phyloP scores from a whole-genome alignment of 1,139 yeast species.

The Scheffersomyces parashehatae region DNA sequence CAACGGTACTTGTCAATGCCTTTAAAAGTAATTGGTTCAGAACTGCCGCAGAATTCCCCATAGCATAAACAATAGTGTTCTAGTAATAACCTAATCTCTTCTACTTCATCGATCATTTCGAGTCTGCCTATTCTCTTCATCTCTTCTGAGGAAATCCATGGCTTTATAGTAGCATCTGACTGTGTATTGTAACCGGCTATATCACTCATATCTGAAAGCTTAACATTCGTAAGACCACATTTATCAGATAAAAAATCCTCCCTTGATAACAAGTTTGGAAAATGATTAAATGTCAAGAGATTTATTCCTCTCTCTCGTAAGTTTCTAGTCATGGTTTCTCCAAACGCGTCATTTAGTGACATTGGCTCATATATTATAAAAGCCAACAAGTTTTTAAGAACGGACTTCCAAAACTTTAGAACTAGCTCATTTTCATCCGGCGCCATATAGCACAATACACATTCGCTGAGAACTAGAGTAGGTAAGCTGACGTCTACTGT shows the following conservation, averaged over 20 bases:
- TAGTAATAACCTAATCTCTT: constrained; percentile 74
- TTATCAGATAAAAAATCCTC: constrained; percentile 27
- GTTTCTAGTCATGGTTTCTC: constrained; percentile 78
- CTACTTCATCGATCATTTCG: constrained; percentile 87
- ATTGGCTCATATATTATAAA: constrained; percentile 84
- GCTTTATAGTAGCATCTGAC: constrained; percentile 2
- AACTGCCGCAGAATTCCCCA: constrained; percentile 12
- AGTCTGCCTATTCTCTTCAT: constrained; percentile 54
- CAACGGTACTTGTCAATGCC: constrained; percentile 11
- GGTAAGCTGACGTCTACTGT: constrained; percentile 45
- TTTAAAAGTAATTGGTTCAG: constrained; percentile 3
- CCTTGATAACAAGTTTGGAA: constrained; percentile 45
- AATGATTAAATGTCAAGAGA: constrained; percentile 52
- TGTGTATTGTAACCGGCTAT: constrained; percentile 45
- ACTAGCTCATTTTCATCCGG: constrained; percentile 57
- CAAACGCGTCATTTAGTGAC: constrained; percentile 72
- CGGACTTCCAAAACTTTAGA: constrained; percentile 38
- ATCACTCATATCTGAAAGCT: constrained; percentile 57
- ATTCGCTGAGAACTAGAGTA: constrained; percentile 80
- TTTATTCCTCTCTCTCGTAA: constrained; percentile 70
- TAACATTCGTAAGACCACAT: constrained; percentile 23
- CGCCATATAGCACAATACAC: constrained; percentile 81
- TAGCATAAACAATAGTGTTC: constrained; percentile 69
- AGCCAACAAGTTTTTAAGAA: constrained; percentile 26
- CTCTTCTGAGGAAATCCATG: constrained; percentile 54